Base-by-base conservation (phyloP, 208 protist genomes). In the Angomonas desouzai region DNA sequence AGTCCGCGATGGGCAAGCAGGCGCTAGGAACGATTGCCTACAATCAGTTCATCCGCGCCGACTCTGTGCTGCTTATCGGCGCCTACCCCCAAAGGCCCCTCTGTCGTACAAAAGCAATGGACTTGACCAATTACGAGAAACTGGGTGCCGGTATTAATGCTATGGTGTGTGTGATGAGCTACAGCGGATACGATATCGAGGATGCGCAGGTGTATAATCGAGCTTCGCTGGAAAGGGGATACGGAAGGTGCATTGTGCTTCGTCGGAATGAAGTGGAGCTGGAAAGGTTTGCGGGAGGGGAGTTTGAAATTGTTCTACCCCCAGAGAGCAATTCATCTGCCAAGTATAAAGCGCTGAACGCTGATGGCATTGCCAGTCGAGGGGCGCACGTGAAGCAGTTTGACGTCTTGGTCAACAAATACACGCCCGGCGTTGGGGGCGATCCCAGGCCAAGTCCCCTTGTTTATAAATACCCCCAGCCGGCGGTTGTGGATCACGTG, bases 1-100 rank as follows among this genome's bases (percentile, higher is more conserved):
- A 99, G 89, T 99, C 97, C 59, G 98, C 99, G 53, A 99, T 99
- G 99, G 99, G 99, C 62, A 99, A 99, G 73, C 98, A 99, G 77
- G 98, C 98, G 1, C 97, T 99, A 11, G 98, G 98, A 36, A 87
- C 85, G 7, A 97, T 98, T 76, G 92, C 88, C 9, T 96, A 89
- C 30, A 99, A 98, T 74, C 91, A 97, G 78, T 90, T 92, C 62
- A 85, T 96, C 28, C 87, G 99, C 48, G 97, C 99, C 16, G 99
- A 99, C 77, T 99, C 99, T 16, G 81, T 99, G 0, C 76, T 99
- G 25, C 98, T 99, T 64, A 74, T 99, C 20, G 75, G 99, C 30
- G 88, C 98, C 22, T 99, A 99, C 76, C 98, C 99, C 28, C 97
- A 99, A 74, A 87, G 95, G 30, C 98, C 99, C 0, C 66, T 99